Conservation (phyloP, 495 filamentous ascomycete genomes). For the Oidiodendron maius region DNA sequence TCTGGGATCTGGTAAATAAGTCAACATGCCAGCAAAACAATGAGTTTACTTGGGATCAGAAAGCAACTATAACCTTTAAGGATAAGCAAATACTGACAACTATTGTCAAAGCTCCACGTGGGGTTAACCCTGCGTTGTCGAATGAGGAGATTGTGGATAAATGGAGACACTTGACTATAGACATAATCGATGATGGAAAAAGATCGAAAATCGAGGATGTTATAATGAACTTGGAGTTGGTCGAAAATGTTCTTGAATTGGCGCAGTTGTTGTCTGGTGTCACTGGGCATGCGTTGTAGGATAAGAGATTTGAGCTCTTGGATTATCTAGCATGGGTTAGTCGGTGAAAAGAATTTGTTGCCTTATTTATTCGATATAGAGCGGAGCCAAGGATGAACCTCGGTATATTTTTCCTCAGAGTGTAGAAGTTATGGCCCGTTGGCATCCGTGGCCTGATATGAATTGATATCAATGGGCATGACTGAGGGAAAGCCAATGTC, state of each 20-base stretch:
- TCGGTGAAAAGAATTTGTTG: too few relatives aligned
- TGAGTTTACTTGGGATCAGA: constrained; percentile 10
- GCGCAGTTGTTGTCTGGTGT: background rate
- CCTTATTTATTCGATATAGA: too few relatives aligned
- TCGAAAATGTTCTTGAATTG: constrained; percentile 5
- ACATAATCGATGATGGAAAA: constrained; percentile 23
- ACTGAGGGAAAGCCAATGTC: background rate
- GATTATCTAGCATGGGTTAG: too few relatives aligned
- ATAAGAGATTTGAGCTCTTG: too few relatives aligned
- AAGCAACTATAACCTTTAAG: constrained; percentile 17
- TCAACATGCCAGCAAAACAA: constrained; percentile 28
- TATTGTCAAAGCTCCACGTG: constrained; percentile 19
- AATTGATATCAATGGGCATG: background rate
- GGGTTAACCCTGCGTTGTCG: constrained; percentile 24
- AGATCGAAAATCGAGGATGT: constrained; percentile 29
- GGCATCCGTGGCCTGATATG: too few relatives aligned
- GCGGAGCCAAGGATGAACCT: too few relatives aligned
- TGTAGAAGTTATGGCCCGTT: too few relatives aligned
- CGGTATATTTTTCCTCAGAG: too few relatives aligned
- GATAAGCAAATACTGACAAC: constrained; percentile 20
- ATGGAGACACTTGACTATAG: constrained; percentile 23
- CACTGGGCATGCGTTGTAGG: too few relatives aligned
- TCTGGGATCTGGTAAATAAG: constrained; percentile 34
- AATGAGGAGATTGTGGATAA: constrained; percentile 33
- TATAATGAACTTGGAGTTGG: constrained; percentile 23